Percentiles rank a stretch among this genome's conserved stretches.
Conservation (phyloP, 2,329 filamentous ascomycete species). For the Chaetomiaceae sp. region DNA sequence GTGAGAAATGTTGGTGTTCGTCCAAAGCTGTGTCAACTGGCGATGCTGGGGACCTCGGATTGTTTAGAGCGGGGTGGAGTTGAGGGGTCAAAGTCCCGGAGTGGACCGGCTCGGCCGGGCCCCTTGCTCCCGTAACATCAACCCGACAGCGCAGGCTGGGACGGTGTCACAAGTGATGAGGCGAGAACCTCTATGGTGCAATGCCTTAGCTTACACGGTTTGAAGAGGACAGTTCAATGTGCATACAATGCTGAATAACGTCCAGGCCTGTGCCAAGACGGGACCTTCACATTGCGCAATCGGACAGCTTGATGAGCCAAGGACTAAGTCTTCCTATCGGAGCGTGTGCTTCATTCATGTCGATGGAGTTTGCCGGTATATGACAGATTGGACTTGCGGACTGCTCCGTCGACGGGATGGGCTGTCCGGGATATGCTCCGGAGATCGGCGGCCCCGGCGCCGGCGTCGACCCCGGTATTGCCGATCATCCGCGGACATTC, state of each 20-base stretch:
- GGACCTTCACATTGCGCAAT: constrained; percentile 12
- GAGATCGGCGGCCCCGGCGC: neutral
- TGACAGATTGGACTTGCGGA: neutral
- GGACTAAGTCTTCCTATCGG: too few relatives aligned
- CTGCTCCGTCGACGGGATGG: neutral
- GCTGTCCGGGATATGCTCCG: neutral
- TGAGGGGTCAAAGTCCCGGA: constrained; percentile 2
- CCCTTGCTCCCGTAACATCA: neutral
- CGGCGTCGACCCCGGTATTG: neutral
- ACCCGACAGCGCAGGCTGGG: too few relatives aligned
- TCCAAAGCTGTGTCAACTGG: neutral
- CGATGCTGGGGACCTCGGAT: neutral
- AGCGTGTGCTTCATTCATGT: too few relatives aligned
- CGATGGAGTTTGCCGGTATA: neutral
- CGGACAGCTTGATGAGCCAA: constrained; percentile 3
- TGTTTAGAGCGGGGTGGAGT: constrained; percentile 7
- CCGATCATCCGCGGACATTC: neutral
- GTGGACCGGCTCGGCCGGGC: too few relatives aligned
- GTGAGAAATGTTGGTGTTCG: neutral
- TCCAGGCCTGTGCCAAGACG: too few relatives aligned
- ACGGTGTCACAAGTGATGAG: too few relatives aligned
- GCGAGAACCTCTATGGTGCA: too few relatives aligned
- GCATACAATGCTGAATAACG: neutral
- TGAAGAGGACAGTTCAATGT: too few relatives aligned
- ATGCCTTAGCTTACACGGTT: too few relatives aligned